Base-by-base conservation (phyloP, 208 protist species). In the Leishmania gerbilli region DNA sequence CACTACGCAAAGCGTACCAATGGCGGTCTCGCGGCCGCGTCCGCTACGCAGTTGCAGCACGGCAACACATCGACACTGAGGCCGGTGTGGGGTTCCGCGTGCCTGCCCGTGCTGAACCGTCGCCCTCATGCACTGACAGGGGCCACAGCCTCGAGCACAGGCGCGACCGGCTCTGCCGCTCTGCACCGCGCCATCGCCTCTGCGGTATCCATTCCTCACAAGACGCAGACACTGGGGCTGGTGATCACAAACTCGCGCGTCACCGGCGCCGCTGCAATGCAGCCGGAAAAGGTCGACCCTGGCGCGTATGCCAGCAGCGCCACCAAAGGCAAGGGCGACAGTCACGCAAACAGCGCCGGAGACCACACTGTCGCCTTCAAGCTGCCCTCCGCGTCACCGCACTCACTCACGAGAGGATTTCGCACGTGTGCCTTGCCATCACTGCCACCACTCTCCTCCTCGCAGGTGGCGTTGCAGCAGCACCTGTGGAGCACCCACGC, bases 381-480 rank as follows among this genome's bases (percentile, higher is more conserved):
- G 31, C 34, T 21, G 19, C 27, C 5, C 51, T 37, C 72, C 1
- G 27, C 17, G 49, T 27, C 51, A 62, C 49, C 34, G 47, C 47
- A 3, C 34, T 15, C n/a, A 62, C 9, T 17, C 72, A 40, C n/a
- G 6, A 27, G 53, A 45, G 51, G 72, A 37, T 21, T 42, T 62
- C 31, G 5, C 72, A 47, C 13, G 31, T 17, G 74, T 15, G 49
- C 51, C 21, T n/a, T 15, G 21, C 24, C 74, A n/a, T 77, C 34
- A n/a, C 74, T 77, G 74, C 55, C 53, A 21, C 74, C 74, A 19
- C 74, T 77, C 21, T 51, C 74, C 19, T 4, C 49, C n/a, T 60
- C 72, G 3, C 31, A 76, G 47, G 17, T 31, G 31, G 17, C 34
- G 24, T 75, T 45, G n/a, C 71, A 75, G 71, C 47, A 21, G 71